Conservation (phyloP, 768 basidiomycete species). For the Mycena amicta region DNA sequence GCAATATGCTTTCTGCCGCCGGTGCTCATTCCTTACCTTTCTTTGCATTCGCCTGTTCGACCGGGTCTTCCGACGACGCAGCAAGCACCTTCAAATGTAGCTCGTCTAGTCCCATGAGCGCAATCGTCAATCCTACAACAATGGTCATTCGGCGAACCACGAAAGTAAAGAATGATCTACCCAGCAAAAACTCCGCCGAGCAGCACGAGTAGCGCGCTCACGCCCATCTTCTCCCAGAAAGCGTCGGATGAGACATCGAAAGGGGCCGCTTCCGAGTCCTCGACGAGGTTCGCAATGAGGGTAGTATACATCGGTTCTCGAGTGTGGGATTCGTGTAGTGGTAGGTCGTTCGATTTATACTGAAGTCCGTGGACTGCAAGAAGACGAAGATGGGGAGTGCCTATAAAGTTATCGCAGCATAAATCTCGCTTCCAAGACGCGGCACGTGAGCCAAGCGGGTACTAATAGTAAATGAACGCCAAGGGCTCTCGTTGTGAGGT, state of each 20-base stretch:
- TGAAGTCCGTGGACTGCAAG: not conserved
- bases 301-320: not conserved
- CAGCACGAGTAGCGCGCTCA: slow-evolving; percentile 72
- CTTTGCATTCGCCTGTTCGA: slow-evolving; percentile 69
- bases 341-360: not conserved
- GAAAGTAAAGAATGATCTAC: slow-evolving; percentile 41
- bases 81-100: slow-evolving; percentile 86
- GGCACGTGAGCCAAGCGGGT: not conserved
- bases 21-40: slow-evolving; percentile 48
- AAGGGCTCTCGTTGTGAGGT: not conserved
- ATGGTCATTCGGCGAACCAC: not conserved
- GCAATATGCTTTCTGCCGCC: not conserved
- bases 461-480: not conserved
- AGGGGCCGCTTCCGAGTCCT: not conserved
- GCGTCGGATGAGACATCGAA: not conserved
- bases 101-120: slow-evolving; percentile 92
- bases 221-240: slow-evolving; percentile 72
- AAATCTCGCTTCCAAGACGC: not conserved
- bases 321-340: not conserved
- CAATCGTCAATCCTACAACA: slow-evolving; percentile 74
- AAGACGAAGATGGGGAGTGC: not conserved
- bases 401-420: not conserved
- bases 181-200: slow-evolving; percentile 91
- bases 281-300: not conserved
- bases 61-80: slow-evolving; percentile 73